phyloP scores from a whole-genome alignment of 768 basidiomycete genomes.

The Panaeolus cyanescens region DNA sequence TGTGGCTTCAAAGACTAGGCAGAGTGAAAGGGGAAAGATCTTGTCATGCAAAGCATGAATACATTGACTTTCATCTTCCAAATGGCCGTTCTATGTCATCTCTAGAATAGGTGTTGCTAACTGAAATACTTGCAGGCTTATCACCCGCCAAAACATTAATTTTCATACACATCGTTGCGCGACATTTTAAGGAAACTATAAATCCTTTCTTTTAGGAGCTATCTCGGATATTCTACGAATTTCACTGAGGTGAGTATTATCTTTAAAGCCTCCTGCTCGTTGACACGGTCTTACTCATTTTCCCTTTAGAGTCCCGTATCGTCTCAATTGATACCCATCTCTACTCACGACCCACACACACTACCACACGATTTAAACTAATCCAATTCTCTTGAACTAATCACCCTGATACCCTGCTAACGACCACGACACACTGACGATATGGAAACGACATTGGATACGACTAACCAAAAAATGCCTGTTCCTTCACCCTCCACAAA shows the following conservation, averaged over 20 bases:
- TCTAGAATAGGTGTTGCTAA: not conserved
- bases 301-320: not conserved
- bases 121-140: not conserved
- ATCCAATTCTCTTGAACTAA: not conserved
- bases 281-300: not conserved
- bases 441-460: not conserved
- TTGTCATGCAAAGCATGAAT: too few relatives aligned
- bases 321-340: not conserved
- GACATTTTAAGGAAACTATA: not conserved
- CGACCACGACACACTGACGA: slow-evolving; percentile 1
- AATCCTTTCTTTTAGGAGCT: not conserved
- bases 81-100: not conserved
- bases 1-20: too few relatives aligned
- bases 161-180: not conserved
- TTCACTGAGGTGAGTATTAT: not conserved
- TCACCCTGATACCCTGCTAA: not conserved
- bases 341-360: slow-evolving; percentile 1
- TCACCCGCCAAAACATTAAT: not conserved
- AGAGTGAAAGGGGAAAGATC: slow-evolving; percentile 25
- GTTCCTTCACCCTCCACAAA: not conserved
- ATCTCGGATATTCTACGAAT: not conserved
- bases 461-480: not conserved
- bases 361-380: not conserved
- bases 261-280: too few relatives aligned
- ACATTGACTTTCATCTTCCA: not conserved